phyloP scores from a whole-genome alignment of 768 basidiomycete genomes.

The Podaxis rugospora region DNA sequence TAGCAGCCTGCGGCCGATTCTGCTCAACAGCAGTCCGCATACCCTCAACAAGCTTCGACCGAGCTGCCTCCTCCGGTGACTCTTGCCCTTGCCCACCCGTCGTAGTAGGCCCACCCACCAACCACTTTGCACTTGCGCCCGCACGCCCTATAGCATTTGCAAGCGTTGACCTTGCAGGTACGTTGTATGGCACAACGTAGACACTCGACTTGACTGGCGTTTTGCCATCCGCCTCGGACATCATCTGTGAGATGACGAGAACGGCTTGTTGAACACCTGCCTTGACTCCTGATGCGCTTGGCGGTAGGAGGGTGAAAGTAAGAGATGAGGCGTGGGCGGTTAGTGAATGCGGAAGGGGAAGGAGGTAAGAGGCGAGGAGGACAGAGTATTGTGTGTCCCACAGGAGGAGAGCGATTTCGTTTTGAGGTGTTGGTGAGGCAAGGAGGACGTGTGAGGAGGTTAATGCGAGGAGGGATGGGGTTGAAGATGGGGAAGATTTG shows the following conservation, averaged over 20 bases:
- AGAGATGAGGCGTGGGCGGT: slow-evolving; percentile 19
- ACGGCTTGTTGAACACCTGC: slow-evolving; percentile 37
- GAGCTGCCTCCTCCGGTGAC: slow-evolving; percentile 16
- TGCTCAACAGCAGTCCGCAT: slow-evolving; percentile 38
- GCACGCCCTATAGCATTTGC: slow-evolving; percentile 58
- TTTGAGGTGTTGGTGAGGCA: slow-evolving; percentile 31
- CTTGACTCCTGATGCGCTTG: slow-evolving; percentile 16
- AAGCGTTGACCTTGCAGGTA: slow-evolving; percentile 55
- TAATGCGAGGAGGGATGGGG: slow-evolving; percentile 35
- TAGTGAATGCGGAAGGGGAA: slow-evolving; percentile 46
- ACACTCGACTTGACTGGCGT: slow-evolving; percentile 38
- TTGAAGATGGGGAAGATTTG: slow-evolving; percentile 20
- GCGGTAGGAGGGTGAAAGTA: slow-evolving; percentile 18
- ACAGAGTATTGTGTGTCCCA: slow-evolving; percentile 72
- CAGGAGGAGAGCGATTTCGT: slow-evolving; percentile 50
- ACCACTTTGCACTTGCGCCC: slow-evolving; percentile 38
- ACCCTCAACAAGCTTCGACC: slow-evolving; percentile 28
- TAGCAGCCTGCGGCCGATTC: slow-evolving; percentile 47
- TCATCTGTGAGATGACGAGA: slow-evolving; percentile 39
- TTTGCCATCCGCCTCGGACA: slow-evolving; percentile 17
- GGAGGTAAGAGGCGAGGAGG: slow-evolving; percentile 47
- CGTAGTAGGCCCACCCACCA: slow-evolving; percentile 18
- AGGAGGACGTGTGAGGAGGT: slow-evolving; percentile 58
- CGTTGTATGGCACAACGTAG: slow-evolving; percentile 52
- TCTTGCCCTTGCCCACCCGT: slow-evolving; percentile 5